A percentile compares a stretch with the other conserved stretches of the same genome.
Evolutionary conservation across 1,284 basidiomycete genomes (phyloP).

Genomic region (Mycosarcoma mackinlayi): DNA sequence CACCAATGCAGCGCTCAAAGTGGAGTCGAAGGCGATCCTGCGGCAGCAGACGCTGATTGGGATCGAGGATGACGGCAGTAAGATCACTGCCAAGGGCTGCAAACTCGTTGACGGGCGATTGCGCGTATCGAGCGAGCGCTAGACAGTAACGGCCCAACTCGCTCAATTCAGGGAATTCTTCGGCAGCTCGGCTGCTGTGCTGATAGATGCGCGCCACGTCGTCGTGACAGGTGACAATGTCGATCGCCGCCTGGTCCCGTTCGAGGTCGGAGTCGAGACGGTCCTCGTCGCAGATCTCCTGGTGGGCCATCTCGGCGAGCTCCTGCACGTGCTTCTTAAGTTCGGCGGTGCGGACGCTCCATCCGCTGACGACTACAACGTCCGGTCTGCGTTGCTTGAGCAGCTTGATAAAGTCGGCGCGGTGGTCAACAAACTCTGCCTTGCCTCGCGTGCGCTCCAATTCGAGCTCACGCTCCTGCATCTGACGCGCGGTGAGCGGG

Average conservation of each 20-base stretch:
- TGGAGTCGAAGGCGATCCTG: slow-evolving; percentile 83
- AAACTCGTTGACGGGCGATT: slow-evolving; percentile 79
- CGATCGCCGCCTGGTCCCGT: slow-evolving; percentile 53
- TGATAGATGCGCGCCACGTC: slow-evolving; percentile 95
- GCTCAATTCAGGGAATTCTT: slow-evolving; percentile 85
- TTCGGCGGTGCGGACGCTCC: slow-evolving; percentile 76
- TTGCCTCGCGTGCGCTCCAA: slow-evolving; percentile 72
- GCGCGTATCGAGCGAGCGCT: slow-evolving; percentile 89
- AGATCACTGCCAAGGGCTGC: slow-evolving; percentile 63
- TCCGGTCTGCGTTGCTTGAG: slow-evolving; percentile 84
- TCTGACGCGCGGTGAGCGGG: slow-evolving; percentile 69
- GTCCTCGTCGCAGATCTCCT: slow-evolving; percentile 65
- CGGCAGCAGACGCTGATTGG: slow-evolving; percentile 82
- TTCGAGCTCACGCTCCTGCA: slow-evolving; percentile 68
- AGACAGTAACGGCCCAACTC: slow-evolving; percentile 91
- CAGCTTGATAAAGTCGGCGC: slow-evolving; percentile 80
- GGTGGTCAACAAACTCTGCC: slow-evolving; percentile 69
- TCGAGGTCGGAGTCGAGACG: slow-evolving; percentile 33
- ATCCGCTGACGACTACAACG: slow-evolving; percentile 87
- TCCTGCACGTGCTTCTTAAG: slow-evolving; percentile 74
- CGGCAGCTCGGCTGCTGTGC: slow-evolving; percentile 84
- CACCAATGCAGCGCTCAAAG: slow-evolving; percentile 88
- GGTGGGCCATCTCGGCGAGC: slow-evolving; percentile 73
- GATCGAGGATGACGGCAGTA: slow-evolving; percentile 71
- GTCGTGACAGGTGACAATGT: slow-evolving; percentile 85